Evolutionary conservation across 2,329 filamentous ascomycete genomes (phyloP).

Genomic region (Colletotrichum sp.): DNA sequence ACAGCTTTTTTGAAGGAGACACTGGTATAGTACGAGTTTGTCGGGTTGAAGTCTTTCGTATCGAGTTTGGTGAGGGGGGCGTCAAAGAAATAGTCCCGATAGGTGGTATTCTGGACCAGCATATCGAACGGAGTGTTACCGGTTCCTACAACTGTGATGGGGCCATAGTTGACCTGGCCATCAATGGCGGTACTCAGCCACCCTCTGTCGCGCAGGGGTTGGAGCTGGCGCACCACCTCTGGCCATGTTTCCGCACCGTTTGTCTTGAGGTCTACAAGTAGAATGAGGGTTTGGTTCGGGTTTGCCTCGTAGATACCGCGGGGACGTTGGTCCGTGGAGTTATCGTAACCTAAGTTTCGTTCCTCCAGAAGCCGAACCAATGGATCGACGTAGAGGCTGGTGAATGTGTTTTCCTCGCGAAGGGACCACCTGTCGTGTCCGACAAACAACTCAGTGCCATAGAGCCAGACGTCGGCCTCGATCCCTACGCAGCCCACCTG

Average conservation of each 20-base stretch:
- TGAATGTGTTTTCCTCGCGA: constrained; percentile 62
- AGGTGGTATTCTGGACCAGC: constrained; percentile 55
- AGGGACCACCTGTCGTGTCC: constrained; percentile 65
- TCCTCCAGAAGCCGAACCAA: constrained; percentile 63
- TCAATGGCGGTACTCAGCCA: constrained; percentile 62
- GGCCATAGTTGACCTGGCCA: constrained; percentile 53
- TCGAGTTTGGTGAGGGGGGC: constrained; percentile 59
- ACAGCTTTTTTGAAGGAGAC: constrained; percentile 60
- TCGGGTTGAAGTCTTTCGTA: constrained; percentile 43
- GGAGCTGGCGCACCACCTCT: constrained; percentile 58
- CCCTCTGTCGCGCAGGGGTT: constrained; percentile 62
- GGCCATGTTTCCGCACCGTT: constrained; percentile 56
- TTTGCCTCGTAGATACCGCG: constrained; percentile 61
- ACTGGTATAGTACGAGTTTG: constrained; percentile 72
- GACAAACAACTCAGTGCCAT: constrained; percentile 60
- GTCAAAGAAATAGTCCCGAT: constrained; percentile 70
- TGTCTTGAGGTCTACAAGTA: constrained; percentile 76
- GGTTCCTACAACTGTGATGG: constrained; percentile 73
- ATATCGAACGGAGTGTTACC: constrained; percentile 67
- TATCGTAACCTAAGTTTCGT: constrained; percentile 49
- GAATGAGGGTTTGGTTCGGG: constrained; percentile 58
- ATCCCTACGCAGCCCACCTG: constrained; percentile 65
- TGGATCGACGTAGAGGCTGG: constrained; percentile 67
- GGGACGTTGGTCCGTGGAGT: constrained; percentile 38
- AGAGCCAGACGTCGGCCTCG: constrained; percentile 74